A percentile compares a stretch with the other conserved stretches of the same genome.
phyloP scores from a whole-genome alignment of 352 stramenopile genomes.

The Globisporangium takayamanum region DNA sequence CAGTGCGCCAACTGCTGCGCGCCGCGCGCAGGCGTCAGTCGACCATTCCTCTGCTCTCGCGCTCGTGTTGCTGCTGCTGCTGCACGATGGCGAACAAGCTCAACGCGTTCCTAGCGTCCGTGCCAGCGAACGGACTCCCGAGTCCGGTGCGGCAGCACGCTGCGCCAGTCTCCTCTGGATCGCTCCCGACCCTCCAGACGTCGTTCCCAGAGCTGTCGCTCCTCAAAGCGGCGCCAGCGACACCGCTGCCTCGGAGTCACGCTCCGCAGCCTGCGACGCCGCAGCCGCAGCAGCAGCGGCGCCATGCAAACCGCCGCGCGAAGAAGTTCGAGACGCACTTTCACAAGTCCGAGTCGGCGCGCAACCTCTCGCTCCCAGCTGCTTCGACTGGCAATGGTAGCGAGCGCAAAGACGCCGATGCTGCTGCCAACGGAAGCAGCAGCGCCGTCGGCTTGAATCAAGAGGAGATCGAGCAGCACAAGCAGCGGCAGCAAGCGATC shows the following conservation, averaged over 20 bases:
- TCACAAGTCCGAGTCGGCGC: slow-evolving; percentile 15
- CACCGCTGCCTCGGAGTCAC: slow-evolving; percentile 2
- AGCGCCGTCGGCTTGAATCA: slow-evolving; percentile 22
- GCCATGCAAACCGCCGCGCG: slow-evolving; percentile 16
- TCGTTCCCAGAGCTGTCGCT: slow-evolving; percentile 27
- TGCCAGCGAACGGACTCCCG: slow-evolving; percentile 50
- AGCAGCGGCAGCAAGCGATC: background rate
- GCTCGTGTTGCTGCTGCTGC: slow-evolving; percentile 7
- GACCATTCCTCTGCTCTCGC: background rate
- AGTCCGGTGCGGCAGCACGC: slow-evolving; percentile 17
- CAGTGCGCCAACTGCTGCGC: too few relatives aligned
- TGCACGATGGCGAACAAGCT: slow-evolving; percentile 55
- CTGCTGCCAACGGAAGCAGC: slow-evolving; percentile 3
- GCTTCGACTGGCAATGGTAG: slow-evolving; percentile 19
- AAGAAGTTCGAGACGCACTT: slow-evolving; percentile 23
- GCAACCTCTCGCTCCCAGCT: slow-evolving; percentile 13
- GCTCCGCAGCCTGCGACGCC: slow-evolving; percentile 31
- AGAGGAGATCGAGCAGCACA: slow-evolving; percentile 16
- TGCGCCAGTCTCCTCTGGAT: slow-evolving; percentile 12
- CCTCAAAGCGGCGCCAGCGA: background rate
- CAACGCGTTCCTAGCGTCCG: slow-evolving; percentile 66
- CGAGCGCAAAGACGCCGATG: slow-evolving; percentile 2
- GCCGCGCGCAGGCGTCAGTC: background rate
- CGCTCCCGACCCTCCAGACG: background rate
- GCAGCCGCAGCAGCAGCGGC: slow-evolving; percentile 32